Conservation (phyloP, 2,329 filamentous ascomycete genomes). For the Talaromyces albobiverticillius region DNA sequence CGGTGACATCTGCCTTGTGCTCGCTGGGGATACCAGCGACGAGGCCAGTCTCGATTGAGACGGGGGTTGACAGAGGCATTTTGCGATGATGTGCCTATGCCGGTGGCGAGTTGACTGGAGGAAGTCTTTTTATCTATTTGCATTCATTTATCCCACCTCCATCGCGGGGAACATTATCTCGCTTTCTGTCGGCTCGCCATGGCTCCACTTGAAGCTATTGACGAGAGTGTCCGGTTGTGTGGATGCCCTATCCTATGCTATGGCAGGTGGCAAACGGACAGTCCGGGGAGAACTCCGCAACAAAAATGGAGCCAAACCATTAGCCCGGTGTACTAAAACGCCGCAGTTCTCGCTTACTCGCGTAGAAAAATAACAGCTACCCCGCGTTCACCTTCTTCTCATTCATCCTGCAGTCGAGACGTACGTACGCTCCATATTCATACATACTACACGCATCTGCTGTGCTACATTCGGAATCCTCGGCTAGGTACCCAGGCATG, state of each 20-base stretch:
- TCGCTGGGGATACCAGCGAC: background rate
- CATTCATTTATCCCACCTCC: no score
- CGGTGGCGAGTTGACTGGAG: background rate
- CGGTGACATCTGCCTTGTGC: constrained; percentile 9
- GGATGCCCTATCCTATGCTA: no score
- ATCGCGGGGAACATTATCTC: no score
- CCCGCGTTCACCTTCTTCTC: background rate
- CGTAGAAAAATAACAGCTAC: background rate
- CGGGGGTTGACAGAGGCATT: background rate
- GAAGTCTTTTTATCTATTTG: no score
- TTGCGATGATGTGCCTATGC: background rate
- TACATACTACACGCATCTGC: no score
- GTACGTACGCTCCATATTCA: no score
- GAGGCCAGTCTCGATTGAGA: background rate
- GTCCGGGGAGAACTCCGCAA: background rate
- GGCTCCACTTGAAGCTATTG: no score
- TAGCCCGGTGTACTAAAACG: background rate
- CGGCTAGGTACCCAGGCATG: no score
- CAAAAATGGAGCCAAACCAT: background rate
- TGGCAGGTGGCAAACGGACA: no score
- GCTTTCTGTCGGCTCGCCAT: no score
- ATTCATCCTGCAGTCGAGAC: no score
- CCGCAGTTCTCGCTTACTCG: background rate
- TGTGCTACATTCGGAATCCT: background rate
- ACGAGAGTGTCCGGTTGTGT: no score